These are phyloP conservation scores for Cenchrus fungigraminus DNA, from an alignment of 176 grass and related monocot genomes.

Conservation along the genomic window DNA sequence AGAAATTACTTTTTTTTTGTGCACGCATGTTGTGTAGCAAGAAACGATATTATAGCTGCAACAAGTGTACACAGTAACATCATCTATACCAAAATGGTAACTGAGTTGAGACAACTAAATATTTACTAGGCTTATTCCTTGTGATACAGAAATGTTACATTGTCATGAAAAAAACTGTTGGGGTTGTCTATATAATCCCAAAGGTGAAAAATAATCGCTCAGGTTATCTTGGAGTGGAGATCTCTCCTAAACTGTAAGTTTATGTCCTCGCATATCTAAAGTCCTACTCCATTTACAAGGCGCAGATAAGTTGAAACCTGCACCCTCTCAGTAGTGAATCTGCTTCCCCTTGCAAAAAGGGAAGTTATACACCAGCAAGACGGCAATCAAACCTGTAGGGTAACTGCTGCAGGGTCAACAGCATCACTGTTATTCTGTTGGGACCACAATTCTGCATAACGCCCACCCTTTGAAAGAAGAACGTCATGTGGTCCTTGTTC, in stretches of 20 bases:
- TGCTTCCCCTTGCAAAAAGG: constrained; percentile 35
- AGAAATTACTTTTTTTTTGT: not conserved
- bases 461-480: constrained; percentile 68
- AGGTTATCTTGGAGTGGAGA: constrained; percentile 14
- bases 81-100: not conserved
- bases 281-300: constrained; percentile 44
- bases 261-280: constrained; percentile 14
- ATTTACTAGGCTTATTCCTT: constrained; percentile 34
- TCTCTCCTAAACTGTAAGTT: constrained; percentile 29
- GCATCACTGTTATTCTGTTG: constrained; percentile 87
- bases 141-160: constrained; percentile 34
- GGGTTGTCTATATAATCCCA: not conserved
- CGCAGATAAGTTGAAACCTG: constrained; percentile 26
- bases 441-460: constrained; percentile 87
- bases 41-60: not conserved
- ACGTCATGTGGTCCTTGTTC: constrained; percentile 89
- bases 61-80: not conserved
- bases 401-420: constrained; percentile 61
- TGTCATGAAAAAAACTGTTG: constrained; percentile 21
- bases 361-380: not conserved
- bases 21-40: not conserved
- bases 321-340: not conserved
- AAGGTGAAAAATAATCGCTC: constrained; percentile 12
- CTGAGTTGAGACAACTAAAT: constrained; percentile 12
- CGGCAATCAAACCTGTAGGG: constrained; percentile 67